Evolutionary conservation across 2,329 filamentous ascomycete genomes (phyloP).

Genomic region (Alternaria sp.): DNA sequence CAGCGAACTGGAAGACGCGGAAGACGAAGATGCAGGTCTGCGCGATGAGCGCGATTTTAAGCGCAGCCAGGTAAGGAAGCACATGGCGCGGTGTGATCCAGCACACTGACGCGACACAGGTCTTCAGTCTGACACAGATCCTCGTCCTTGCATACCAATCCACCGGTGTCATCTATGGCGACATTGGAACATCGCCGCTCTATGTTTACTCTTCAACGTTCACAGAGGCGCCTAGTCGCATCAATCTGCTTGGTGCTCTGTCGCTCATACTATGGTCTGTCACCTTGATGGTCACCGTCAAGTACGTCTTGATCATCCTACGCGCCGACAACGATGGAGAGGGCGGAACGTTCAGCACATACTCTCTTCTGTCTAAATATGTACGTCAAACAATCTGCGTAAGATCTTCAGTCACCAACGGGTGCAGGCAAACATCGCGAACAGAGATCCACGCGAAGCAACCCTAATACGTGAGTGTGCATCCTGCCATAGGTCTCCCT

Average conservation of each 20-base stretch:
- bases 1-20: constrained; percentile 30
- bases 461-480: constrained; percentile 55
- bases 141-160: constrained; percentile 63
- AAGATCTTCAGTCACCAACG: background rate
- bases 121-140: constrained; percentile 35
- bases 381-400: constrained; percentile 32
- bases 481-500: background rate
- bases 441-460: constrained; percentile 63
- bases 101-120: constrained; percentile 26
- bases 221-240: constrained; percentile 54
- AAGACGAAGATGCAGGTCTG: constrained; percentile 43
- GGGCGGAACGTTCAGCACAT: constrained; percentile 72
- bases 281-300: constrained; percentile 71
- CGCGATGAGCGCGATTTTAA: constrained; percentile 41
- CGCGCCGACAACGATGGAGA: constrained; percentile 73
- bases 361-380: constrained; percentile 66
- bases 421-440: constrained; percentile 64
- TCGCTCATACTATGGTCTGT: constrained; percentile 74
- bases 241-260: constrained; percentile 68
- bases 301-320: constrained; percentile 71
- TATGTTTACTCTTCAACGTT: constrained; percentile 77
- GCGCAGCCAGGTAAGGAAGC: constrained; percentile 31
- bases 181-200: constrained; percentile 71
- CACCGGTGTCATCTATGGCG: constrained; percentile 71
- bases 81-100: background rate